Evolutionary conservation across 306 rosid species (phyloP).

Genomic region (Vigna hirtella): DNA sequence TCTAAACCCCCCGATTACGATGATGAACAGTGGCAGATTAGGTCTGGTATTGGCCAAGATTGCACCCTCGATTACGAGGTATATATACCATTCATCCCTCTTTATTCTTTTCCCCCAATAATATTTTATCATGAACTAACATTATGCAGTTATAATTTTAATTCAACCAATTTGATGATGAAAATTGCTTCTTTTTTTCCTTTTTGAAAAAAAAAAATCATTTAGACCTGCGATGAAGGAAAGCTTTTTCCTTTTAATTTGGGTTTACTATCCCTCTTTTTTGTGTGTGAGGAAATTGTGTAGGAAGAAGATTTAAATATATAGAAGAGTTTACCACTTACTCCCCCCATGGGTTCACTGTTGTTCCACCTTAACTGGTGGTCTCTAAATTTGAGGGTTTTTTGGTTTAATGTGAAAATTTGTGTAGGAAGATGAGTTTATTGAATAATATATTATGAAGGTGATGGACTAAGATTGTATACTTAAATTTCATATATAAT

Average conservation of each 20-base stretch:
- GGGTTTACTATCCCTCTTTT: not conserved
- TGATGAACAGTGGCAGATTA: slow-evolving; percentile 86
- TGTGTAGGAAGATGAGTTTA: not conserved
- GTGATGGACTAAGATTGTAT: slow-evolving; percentile 1
- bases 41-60: slow-evolving; percentile 80
- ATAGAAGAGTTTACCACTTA: not conserved
- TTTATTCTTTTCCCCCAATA: not conserved
- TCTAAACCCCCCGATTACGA: slow-evolving; percentile 69
- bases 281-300: not conserved
- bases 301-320: not conserved
- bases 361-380: too few relatives aligned
- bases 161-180: not conserved
- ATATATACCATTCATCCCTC: not conserved
- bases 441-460: not conserved
- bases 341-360: too few relatives aligned
- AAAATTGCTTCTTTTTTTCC: not conserved
- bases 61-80: slow-evolving; percentile 91
- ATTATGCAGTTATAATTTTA: not conserved
- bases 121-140: not conserved
- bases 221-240: not conserved
- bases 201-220: too few relatives aligned
- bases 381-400: too few relatives aligned
- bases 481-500: not conserved
- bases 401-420: not conserved
- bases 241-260: not conserved